These are phyloP conservation scores for Saccharomycopsis lassenensis DNA, from an alignment of 805 yeast species.

Conservation along the genomic window DNA sequence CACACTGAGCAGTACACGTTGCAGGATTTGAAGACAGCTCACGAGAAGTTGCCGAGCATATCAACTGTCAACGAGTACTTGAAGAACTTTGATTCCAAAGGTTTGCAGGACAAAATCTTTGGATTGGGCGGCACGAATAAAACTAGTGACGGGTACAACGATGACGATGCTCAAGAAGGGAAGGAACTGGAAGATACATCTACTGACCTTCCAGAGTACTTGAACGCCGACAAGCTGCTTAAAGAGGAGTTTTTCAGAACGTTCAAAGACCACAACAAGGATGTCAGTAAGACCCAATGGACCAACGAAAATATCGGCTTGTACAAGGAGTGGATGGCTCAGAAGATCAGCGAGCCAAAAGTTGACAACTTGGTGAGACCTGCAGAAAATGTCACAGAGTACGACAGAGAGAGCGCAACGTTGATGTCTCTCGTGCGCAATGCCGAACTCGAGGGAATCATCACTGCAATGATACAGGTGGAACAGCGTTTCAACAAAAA, in stretches of 20 bases:
- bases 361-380: constrained; percentile 25
- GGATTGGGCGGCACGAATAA: neutral
- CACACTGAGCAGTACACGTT: neutral
- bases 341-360: constrained; percentile 38
- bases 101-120: neutral
- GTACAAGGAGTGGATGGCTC: constrained; percentile 27
- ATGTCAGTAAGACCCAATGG: neutral
- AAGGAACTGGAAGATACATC: neutral
- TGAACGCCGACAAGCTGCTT: constrained; percentile 1
- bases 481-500: constrained; percentile 58
- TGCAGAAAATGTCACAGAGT: constrained; percentile 54
- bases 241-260: constrained; percentile 6
- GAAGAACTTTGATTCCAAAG: constrained; percentile 7
- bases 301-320: constrained; percentile 25
- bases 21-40: constrained; percentile 1
- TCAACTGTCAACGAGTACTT: constrained; percentile 6
- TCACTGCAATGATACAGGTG: constrained; percentile 44
- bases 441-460: constrained; percentile 39
- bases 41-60: constrained; percentile 1
- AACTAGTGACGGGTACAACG: neutral
- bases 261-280: constrained; percentile 7
- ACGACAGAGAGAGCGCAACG: constrained; percentile 59
- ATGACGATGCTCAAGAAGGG: no score
- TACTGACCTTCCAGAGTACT: neutral
- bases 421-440: constrained; percentile 65